Evolutionary conservation across 352 stramenopile genomes (phyloP), one percentile per base, ranked within the genome.

Genomic region (Globisporangium paroecandrum): DNA sequence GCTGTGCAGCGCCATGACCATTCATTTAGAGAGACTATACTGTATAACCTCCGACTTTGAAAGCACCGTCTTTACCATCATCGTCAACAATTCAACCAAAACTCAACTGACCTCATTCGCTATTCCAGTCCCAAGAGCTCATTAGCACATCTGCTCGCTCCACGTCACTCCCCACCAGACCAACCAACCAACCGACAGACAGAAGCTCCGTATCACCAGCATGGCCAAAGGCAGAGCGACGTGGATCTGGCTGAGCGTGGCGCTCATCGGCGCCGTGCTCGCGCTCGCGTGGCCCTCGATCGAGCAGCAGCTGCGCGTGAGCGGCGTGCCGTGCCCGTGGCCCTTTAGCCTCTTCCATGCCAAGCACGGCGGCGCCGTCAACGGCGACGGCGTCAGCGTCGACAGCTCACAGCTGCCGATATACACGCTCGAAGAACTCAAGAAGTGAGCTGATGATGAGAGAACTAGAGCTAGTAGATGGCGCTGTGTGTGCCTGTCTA

Each of bases 261-360:
- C 83, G 70, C 67, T 89, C 22, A 41, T 89, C 18, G 78, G 79
- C 38, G 81, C 82, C 3, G 71, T 87, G 22, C 56, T 93, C 27
- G 83, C 81, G 54, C 67, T 93, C 53, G 75, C 74, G 34, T 94
- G 86, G 86, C 86, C 86, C 34, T 73, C 81, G 60, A 82, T 93
- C 69, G 86, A 94, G 77, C 77, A 91, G 58, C 73, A 89, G 58
- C 74, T 94, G 59, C 59, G 74, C 29, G 62, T 64, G 24, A 77
- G 72, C 56, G 83, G 82, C 63, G 77, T 80, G 58, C 72, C 73
- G 58, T 94, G 86, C 27, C 86, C 86, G 24, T 94, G 85, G 72
- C 78, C 84, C 1, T 89, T 92, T 69, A 78, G 62, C n/a, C 62
- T 83, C 70, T 71, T 89, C 64, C 49, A 81, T 51, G 68, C 51